Evolutionary conservation across 1,139 yeast genomes (phyloP).

Genomic region (Saccharomycopsis hybrid): DNA sequence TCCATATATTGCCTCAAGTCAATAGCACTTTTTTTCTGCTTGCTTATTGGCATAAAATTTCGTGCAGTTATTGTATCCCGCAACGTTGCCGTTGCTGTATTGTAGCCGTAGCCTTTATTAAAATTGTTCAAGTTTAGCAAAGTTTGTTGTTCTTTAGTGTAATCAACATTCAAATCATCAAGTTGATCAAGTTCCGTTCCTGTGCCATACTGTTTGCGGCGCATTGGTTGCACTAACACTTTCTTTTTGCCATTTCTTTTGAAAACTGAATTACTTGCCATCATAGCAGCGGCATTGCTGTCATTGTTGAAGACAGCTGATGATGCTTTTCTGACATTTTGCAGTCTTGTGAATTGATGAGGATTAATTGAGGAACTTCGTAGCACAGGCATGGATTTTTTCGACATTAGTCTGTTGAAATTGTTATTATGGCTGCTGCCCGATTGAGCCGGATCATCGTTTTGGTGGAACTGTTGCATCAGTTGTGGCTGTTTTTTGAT

Average conservation of each 20-base stretch:
- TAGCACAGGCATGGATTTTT: constrained; percentile 17
- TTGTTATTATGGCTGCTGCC: background rate
- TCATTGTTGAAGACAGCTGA: constrained; percentile 3
- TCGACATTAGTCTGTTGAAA: background rate
- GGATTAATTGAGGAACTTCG: background rate
- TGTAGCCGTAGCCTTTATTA: background rate
- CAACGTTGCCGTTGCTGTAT: background rate
- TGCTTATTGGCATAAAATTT: constrained; percentile 13
- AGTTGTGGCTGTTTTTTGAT: background rate
- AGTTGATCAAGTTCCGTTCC: constrained; percentile 22
- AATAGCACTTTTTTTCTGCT: constrained; percentile 11
- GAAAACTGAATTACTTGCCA: background rate
- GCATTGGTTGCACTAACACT: constrained; percentile 10
- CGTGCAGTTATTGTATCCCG: constrained; percentile 6
- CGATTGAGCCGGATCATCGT: background rate
- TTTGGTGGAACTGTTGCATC: no score
- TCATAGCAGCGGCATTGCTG: background rate
- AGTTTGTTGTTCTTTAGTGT: constrained; percentile 11
- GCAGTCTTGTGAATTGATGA: background rate
- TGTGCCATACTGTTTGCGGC: constrained; percentile 10
- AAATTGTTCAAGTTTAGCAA: background rate
- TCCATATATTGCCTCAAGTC: constrained; percentile 15
- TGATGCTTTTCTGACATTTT: constrained; percentile 5
- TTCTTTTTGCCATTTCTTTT: constrained; percentile 10
- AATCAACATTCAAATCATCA: constrained; percentile 20